Percentiles rank a stretch among this genome's conserved stretches.
Evolutionary conservation across 257 asterid genomes (phyloP).

Genomic region (Orobanche coerulescens): DNA sequence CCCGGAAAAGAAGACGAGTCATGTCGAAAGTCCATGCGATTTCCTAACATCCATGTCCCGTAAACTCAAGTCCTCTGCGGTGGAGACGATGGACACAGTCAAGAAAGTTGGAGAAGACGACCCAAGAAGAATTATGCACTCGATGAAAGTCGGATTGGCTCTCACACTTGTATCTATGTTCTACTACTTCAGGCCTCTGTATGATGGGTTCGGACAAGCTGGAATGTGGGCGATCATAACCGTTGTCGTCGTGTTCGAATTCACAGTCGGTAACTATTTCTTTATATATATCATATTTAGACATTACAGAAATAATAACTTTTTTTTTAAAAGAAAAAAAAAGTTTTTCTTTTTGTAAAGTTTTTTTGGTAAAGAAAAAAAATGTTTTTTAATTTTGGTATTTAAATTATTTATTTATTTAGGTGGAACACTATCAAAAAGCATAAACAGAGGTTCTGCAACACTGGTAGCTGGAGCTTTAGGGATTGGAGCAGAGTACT

Average conservation of each 20-base stretch:
- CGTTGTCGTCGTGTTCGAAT: constrained; percentile 64
- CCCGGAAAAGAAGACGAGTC: constrained; percentile 20
- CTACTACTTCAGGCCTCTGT: constrained; percentile 56
- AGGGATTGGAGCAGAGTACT: constrained; percentile 69
- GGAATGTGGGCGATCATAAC: constrained; percentile 82
- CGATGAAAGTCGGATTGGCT: constrained; percentile 57
- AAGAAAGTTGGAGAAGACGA: constrained; percentile 53
- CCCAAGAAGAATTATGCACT: constrained; percentile 52
- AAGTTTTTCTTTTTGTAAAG: too few relatives aligned
- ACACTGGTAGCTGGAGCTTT: constrained; percentile 66
- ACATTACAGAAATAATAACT: not conserved
- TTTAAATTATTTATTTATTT: not conserved
- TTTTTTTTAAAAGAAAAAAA: too few relatives aligned
- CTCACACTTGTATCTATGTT: constrained; percentile 48
- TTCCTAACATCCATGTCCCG: constrained; percentile 20
- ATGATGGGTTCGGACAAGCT: constrained; percentile 54
- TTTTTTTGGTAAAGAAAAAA: not conserved
- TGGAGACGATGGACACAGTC: constrained; percentile 13
- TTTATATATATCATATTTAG: not conserved
- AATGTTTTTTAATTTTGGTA: not conserved
- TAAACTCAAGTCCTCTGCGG: constrained; percentile 12
- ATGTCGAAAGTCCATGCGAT: too few relatives aligned
- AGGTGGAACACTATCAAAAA: constrained; percentile 70
- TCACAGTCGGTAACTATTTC: constrained; percentile 48
- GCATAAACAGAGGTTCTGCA: constrained; percentile 66